Evolutionary conservation across 768 basidiomycete species (phyloP), one percentile per base, ranked within the genome.

Genomic region (Mycena polygramma): DNA sequence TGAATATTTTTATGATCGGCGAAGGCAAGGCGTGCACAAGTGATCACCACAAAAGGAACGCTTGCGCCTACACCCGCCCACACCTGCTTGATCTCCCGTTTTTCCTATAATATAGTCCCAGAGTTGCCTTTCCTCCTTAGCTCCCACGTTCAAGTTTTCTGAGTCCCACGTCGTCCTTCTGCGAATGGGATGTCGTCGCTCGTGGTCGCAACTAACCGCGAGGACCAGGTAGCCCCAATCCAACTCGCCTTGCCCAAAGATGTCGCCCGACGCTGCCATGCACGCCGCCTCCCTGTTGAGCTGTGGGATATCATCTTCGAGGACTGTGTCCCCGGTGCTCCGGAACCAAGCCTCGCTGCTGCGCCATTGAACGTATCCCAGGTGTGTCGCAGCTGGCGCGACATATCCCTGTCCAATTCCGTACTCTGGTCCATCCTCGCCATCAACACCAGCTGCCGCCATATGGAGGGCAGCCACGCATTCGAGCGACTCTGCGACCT

Each of bases 261-360:
- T 64, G 54, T 54, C 49, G 68, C 57, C 46, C 59, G 54, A n/a
- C 46, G 55, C 46, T 58, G 60, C 30, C 68, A 54, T 49, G 68
- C 68, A 22, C 46, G 53, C 41, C 54, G 63, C 26, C 69, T 71
- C 41, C 70, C 70, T 20, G 35, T 66, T 48, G 70, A 71, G 70
- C 70, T 71, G 52, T 71, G 70, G 70, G 65, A 66, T 45, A 48
- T 67, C 4, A 67, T 71, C 30, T 71, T 71, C 61, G 60, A 57
- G 19, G 14, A 61, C 3, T 61, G 54, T 36, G 55, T 66, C 20
- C 52, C 35, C 24, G 20, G 51, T 11, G 0, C 46, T 4, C 17
- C 60, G 22, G 30, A 39, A 37, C 59, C 48, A 19, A 63, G 48
- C 45, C 55, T 71, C 20, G 36, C 46, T 41, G 22, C 67, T 17